Percentiles rank a stretch among this genome's conserved stretches.
These are phyloP conservation scores for Pelargonium fulgidum DNA, from an alignment of 441 rosid genomes.

Conservation along the genomic window DNA sequence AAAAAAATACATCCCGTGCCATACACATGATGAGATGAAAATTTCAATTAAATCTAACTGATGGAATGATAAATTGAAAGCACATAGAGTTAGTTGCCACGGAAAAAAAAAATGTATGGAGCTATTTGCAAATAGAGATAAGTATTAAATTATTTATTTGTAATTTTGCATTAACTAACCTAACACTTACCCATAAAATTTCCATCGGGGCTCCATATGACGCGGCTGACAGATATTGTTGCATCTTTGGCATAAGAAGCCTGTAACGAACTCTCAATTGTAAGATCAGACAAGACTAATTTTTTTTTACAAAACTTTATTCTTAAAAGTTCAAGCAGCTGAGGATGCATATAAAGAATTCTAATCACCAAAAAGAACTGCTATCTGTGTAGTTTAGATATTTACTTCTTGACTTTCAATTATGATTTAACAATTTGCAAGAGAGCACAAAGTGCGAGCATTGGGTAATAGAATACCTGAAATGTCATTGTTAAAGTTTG, in stretches of 20 bases:
- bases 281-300: neutral
- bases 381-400: neutral
- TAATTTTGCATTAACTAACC: neutral
- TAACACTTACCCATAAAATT: constrained; percentile 50
- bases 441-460: neutral
- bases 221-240: constrained; percentile 65
- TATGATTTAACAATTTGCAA: neutral
- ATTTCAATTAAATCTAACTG: too few relatives aligned
- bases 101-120: too few relatives aligned
- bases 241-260: constrained; percentile 52
- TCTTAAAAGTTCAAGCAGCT: constrained; percentile 2
- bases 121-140: too few relatives aligned
- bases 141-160: too few relatives aligned
- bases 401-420: neutral
- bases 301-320: too few relatives aligned
- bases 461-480: constrained; percentile 43
- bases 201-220: constrained; percentile 89
- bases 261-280: constrained; percentile 30
- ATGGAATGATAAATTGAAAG: too few relatives aligned
- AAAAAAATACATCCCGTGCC: too few relatives aligned
- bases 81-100: too few relatives aligned
- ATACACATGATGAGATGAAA: neutral
- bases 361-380: neutral
- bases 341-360: neutral
- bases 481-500: constrained; percentile 38